Evolutionary conservation across 805 yeast genomes (phyloP), one percentile per base, ranked within the genome.

Genomic region (Grigorovia transvaalensis): DNA sequence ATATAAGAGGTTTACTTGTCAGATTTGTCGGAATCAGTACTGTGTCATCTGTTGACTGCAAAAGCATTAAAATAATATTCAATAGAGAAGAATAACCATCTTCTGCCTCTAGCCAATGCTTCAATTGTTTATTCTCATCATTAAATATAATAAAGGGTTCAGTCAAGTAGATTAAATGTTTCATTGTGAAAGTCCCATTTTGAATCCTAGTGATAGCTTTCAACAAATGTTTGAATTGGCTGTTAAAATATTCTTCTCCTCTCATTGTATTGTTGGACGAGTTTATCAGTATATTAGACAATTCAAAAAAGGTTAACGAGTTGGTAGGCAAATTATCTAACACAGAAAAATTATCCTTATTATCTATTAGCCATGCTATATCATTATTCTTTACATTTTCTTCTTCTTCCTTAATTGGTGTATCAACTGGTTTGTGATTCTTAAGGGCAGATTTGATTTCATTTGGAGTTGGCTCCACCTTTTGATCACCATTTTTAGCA

Each of bases 121-220:
- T 46, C 35, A 60, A 43, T 4, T 52, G 42, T 3, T 48, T 44
- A 27, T 59, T 48, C 17, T 49, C 43, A 17, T 46, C 41, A 18
- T 44, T 47, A n/a, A 53, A 53, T 1, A 40, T 41, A 2, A 61
- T 42, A 20, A 65, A 49, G 4, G 62, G 59, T 38, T 52, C 59
- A 9, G 63, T 50, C 29, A 65, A 48, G 44, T 56, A 54, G 38
- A 59, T 59, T 44, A 64, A 45, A 51, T 64, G 67, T 44, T 56
- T 62, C 47, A 62, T 56, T 0, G 66, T 56, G 51, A 65, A 66
- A 1, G 68, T 59, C 2, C 65, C 60, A 35, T 56, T 58, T 44
- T 60, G 54, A 2, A 65, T 61, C 50, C 63, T 56, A 18, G 48
- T 49, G 2, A 63, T 53, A 2, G 62, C 63, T 33, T 56, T 54